Conservation (phyloP, 345 rosid species). For the Euclidium syriacum region DNA sequence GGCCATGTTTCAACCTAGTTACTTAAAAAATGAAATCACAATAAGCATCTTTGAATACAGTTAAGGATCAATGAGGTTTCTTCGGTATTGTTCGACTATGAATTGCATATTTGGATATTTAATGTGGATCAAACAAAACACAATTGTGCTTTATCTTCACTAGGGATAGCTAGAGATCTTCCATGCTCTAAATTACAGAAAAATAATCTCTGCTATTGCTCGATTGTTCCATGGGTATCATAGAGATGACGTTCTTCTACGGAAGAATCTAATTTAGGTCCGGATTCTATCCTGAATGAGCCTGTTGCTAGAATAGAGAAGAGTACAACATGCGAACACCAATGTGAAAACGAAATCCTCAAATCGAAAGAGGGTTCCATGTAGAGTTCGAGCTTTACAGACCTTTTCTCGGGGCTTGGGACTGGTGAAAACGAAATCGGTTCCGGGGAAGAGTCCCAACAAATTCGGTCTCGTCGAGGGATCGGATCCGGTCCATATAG, state of each 20-base stretch:
- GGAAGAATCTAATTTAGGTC: not conserved
- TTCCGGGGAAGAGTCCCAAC: slow-evolving; percentile 44
- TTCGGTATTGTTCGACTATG: not conserved
- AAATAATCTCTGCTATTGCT: not conserved
- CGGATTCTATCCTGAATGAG: not conserved
- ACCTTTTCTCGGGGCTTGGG: slow-evolving; percentile 89
- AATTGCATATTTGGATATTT: not conserved
- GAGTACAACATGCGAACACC: not conserved
- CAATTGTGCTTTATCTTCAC: not conserved
- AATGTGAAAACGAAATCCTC: not conserved
- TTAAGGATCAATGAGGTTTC: not conserved
- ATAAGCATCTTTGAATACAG: not conserved
- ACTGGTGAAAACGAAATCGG: slow-evolving; percentile 51
- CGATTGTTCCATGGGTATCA: not conserved
- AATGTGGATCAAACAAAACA: not conserved
- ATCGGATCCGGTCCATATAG: slow-evolving; percentile 47
- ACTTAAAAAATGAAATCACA: not conserved
- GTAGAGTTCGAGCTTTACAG: not conserved
- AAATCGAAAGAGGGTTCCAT: not conserved
- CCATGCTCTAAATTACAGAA: not conserved
- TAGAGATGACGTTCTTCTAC: not conserved
- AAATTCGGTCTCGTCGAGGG: slow-evolving; percentile 50
- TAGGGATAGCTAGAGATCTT: not conserved
- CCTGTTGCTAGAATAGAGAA: not conserved
- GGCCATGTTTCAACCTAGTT: not conserved